Base-by-base conservation (phyloP, 768 basidiomycete species). In the Macrolepiota albuminosa region DNA sequence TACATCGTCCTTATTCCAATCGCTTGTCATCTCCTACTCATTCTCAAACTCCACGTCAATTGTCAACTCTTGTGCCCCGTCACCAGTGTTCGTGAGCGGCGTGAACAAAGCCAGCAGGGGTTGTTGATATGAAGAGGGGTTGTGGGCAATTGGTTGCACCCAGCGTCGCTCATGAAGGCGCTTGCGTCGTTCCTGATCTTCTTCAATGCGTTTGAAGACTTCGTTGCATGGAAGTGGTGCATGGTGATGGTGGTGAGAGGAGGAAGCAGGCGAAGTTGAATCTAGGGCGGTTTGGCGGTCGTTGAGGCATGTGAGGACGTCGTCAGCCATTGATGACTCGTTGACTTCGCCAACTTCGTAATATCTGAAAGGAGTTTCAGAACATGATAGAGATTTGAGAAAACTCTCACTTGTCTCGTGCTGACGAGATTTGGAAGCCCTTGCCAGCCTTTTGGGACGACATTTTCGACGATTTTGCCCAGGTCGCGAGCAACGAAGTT, bases 121-220 rank as follows among this genome's bases (percentile, higher is more conserved):
- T 59, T 72, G 66, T 39, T 74, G 78, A 60, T 76, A 70, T 2
- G 76, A 72, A 13, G 76, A 67, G 24, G 76, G 75, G 50, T 78
- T 79, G 61, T 84, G 85, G 4, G 84, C 79, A 9, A 86, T 77
- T 2, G 88, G 86, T 68, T 92, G 90, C n/a, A 91, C 90, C 94
- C 94, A 96, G 48, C 93, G 84, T 40, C 91, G 84, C 71, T 96
- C 94, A 49, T 93, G 85, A 2, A 96, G 78, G 13, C 94, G 86
- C 74, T 96, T 96, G 68, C 95, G 94, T 62, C 95, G 84, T 67
- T 95, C 94, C 2, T 93, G 80, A 70, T 95, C 94, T 66, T 95
- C 93, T 70, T 96, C 93, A 63, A 96, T 93, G 13, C 93, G 87
- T 60, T 88, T 86, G 68, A 92, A 81, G 33, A 93, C 82, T 54